Conservation (phyloP, 1,284 basidiomycete species). For the Cronartium ribicola region DNA sequence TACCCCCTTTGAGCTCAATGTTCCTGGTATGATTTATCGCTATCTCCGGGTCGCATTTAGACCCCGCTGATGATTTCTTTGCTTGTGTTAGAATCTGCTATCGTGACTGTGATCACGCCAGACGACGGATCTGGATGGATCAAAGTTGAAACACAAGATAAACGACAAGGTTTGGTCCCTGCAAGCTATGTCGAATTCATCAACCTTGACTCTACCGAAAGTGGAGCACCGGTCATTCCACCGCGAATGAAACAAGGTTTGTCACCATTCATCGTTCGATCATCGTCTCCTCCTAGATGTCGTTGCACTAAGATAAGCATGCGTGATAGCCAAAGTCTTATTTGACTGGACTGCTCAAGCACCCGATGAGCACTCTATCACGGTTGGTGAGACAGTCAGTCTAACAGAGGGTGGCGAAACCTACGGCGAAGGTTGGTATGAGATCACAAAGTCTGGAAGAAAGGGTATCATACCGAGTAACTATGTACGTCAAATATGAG, state of each 20-base stretch:
- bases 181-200: constrained; percentile 64
- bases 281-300: no score
- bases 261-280: constrained; percentile 46
- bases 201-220: constrained; percentile 32
- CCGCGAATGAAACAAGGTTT: constrained; percentile 57
- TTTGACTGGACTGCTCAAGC: constrained; percentile 67
- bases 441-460: constrained; percentile 33
- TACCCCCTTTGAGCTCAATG: constrained; percentile 67
- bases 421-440: constrained; percentile 45
- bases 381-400: constrained; percentile 62
- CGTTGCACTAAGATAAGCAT: no score
- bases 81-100: constrained; percentile 57
- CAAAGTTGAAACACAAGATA: constrained; percentile 63
- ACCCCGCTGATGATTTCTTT: background rate
- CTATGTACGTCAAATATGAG: constrained; percentile 43
- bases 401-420: constrained; percentile 54
- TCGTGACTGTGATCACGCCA: constrained; percentile 63
- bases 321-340: constrained; percentile 61
- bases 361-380: constrained; percentile 64
- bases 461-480: constrained; percentile 44
- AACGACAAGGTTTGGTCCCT: constrained; percentile 68
- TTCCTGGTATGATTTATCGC: constrained; percentile 58
- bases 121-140: constrained; percentile 81
- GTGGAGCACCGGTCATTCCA: constrained; percentile 45
- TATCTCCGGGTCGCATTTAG: constrained; percentile 16